Evolutionary conservation across 805 yeast genomes (phyloP).

Genomic region (Priceomyces fermenticarens): DNA sequence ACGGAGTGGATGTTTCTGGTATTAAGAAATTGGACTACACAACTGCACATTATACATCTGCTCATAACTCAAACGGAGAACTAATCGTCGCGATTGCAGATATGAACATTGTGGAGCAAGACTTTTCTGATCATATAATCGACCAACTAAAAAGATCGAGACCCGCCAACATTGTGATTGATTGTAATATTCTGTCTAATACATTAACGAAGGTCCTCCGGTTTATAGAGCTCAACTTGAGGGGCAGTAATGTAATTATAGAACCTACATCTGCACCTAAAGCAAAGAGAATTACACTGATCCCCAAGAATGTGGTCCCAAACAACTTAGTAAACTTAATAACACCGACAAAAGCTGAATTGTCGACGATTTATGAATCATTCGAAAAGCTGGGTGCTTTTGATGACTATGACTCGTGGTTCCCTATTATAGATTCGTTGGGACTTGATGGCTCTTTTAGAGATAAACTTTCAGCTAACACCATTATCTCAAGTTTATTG

Average conservation of each 20-base stretch:
- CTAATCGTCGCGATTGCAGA: constrained; percentile 79
- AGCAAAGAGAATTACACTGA: constrained; percentile 44
- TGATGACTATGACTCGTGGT: constrained; percentile 65
- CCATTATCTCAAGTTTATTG: constrained; percentile 22
- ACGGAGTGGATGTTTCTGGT: constrained; percentile 37
- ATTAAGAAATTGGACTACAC: constrained; percentile 17
- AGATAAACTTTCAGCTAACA: constrained; percentile 37
- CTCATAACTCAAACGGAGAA: constrained; percentile 61
- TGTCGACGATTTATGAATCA: constrained; percentile 50
- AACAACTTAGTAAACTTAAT: constrained; percentile 42
- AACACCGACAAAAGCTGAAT: constrained; percentile 71
- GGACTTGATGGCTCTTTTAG: constrained; percentile 48
- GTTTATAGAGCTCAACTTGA: constrained; percentile 8
- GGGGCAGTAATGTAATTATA: constrained; percentile 39
- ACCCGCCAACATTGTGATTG: constrained; percentile 57
- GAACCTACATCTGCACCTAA: constrained; percentile 81
- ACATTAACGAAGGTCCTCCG: constrained; percentile 38
- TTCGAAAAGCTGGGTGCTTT: constrained; percentile 41
- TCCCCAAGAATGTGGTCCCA: constrained; percentile 45
- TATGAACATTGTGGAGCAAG: constrained; percentile 63
- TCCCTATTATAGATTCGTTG: constrained; percentile 63
- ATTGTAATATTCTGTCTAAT: constrained; percentile 59
- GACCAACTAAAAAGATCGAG: constrained; percentile 34
- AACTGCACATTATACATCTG: constrained; percentile 74
- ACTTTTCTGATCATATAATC: constrained; percentile 40